Evolutionary conservation across 225 moss, liverwort and hornwort genomes (phyloP).

Genomic region (Sphagnum tenellum): DNA sequence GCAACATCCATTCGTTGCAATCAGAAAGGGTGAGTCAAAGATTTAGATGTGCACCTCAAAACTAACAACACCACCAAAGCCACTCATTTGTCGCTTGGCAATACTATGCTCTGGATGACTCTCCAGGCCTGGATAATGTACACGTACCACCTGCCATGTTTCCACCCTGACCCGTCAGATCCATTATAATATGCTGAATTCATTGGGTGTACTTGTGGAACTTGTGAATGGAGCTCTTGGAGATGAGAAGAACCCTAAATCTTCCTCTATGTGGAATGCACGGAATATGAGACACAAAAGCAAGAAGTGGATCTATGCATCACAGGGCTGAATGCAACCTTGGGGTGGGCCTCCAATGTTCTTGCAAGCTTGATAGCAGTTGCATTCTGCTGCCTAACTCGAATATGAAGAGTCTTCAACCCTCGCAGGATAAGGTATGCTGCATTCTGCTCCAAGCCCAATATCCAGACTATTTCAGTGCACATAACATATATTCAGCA

Average conservation of each 20-base stretch:
- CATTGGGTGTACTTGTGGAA: no score
- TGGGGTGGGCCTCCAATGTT: constrained; percentile 69
- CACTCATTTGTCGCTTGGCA: constrained; percentile 96
- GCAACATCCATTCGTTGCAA: no score
- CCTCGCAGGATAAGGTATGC: constrained; percentile 92
- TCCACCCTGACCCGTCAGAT: neutral
- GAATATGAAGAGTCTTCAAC: constrained; percentile 89
- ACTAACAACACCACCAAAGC: constrained; percentile 96
- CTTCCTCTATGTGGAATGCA: no score
- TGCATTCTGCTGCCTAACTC: constrained; percentile 79
- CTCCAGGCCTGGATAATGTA: constrained; percentile 99
- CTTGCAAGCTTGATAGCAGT: constrained; percentile 66
- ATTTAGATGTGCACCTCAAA: constrained; percentile 56
- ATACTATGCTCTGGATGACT: constrained; percentile 98
- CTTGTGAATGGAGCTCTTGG: no score
- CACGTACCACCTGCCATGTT: constrained; percentile 65
- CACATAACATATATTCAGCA: neutral
- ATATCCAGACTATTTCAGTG: constrained; percentile 6
- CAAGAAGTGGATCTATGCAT: no score
- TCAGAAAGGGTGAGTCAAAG: no score
- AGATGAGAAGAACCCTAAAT: no score
- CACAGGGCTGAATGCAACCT: constrained; percentile 26
- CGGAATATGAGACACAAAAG: no score
- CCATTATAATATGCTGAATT: neutral
- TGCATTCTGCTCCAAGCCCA: constrained; percentile 55